Evolutionary conservation across 805 yeast species (phyloP).

Genomic region (Yarrowia divulgata): DNA sequence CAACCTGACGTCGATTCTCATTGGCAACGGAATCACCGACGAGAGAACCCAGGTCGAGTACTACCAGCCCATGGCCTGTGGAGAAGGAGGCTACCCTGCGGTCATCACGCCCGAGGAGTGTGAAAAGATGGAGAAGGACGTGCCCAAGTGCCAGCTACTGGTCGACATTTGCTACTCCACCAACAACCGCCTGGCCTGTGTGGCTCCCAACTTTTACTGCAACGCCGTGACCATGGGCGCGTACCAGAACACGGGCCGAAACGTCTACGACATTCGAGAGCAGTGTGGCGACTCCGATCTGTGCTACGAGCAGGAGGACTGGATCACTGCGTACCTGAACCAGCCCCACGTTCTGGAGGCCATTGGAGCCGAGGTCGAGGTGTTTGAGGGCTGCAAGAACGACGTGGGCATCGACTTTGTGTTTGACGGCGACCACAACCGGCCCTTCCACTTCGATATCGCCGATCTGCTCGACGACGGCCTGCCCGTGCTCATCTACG

Average conservation of each 20-base stretch:
- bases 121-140: constrained; percentile 62
- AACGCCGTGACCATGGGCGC: constrained; percentile 70
- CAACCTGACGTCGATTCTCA: constrained; percentile 77
- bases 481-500: constrained; percentile 85
- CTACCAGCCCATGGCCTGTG: constrained; percentile 95
- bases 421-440: constrained; percentile 90
- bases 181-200: constrained; percentile 72
- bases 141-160: constrained; percentile 69
- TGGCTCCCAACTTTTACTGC: constrained; percentile 86
- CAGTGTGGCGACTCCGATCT: constrained; percentile 53
- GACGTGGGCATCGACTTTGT: constrained; percentile 81
- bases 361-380: constrained; percentile 84
- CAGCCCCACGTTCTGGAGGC: constrained; percentile 72
- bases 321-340: constrained; percentile 79
- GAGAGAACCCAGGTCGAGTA: constrained; percentile 77
- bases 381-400: constrained; percentile 56
- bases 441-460: constrained; percentile 80
- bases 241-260: constrained; percentile 64
- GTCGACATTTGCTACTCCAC: constrained; percentile 72
- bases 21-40: constrained; percentile 94
- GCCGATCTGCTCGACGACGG: constrained; percentile 72
- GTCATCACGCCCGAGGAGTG: constrained; percentile 73
- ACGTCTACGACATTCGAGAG: constrained; percentile 69
- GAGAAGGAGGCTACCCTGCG: constrained; percentile 78
- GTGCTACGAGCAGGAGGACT: constrained; percentile 77